Base-by-base conservation (phyloP, 169 alveolate genomes). In the Plasmodium sp. region DNA sequence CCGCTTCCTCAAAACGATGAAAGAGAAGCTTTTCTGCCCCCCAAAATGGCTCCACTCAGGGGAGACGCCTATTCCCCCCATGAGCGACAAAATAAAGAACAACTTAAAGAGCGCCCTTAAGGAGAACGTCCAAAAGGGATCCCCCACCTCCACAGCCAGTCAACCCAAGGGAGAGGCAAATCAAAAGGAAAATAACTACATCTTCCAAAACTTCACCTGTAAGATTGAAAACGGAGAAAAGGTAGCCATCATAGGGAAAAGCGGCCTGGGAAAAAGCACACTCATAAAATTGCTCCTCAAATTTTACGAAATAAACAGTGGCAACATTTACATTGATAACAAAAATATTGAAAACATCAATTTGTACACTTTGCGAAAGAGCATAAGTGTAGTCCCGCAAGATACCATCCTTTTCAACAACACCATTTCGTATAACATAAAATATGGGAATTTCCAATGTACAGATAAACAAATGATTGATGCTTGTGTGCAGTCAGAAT, bases 211-310 rank as follows among this genome's bases (percentile, higher is more conserved):
- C 58, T 92, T 92, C 48, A 81, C 92, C 5, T 92, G 95, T 71
- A 45, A 71, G 16, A 92, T 92, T 18, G 80, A 58, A 9, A 22
- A 92, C 72, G 95, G 95, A 48, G 95, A 92, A 82, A 82, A 82
- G 22, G 95, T 92, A 22, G 95, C 90, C 41, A 41, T 92, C n/a
- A 73, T 92, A 71, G 99, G 99, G 6, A 84, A 97, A 36, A 98
- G 99, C n/a, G 99, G 99, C 5, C 90, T 98, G 33, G 99, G 99
- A 18, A 99, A 99, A 96, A 97, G 99, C 43, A 98, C 99, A 7
- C 96, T 99, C 33, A 97, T 98, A 84, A 98, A 98, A 83, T 82
- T 99, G 77, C 96, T 99, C 1, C 98, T 98, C 90, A 97, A 99
- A 85, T 98, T 99, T 95, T 99, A 98, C 79, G 99, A 98, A 72